phyloP scores from a whole-genome alignment of 2,329 filamentous ascomycete species.

The Aspergillus sp. region DNA sequence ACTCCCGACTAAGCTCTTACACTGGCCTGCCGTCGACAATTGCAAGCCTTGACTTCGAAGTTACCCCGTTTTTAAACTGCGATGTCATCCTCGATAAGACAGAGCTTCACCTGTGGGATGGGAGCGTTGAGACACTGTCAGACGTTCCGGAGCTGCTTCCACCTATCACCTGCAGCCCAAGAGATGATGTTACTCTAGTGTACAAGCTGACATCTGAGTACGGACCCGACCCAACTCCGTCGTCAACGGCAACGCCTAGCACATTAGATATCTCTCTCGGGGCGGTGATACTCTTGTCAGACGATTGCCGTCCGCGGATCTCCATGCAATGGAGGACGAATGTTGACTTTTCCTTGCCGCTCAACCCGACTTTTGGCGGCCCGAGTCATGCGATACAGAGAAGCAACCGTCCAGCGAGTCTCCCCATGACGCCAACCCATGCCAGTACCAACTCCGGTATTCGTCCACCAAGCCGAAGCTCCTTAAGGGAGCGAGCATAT shows the following conservation, averaged over 20 bases:
- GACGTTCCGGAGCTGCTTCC: conserved; percentile 24
- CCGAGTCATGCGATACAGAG: conserved; percentile 38
- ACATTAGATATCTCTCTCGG: conserved; percentile 40
- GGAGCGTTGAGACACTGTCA: conserved; percentile 37
- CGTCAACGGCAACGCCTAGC: conserved; percentile 30
- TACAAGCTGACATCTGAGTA: conserved; percentile 42
- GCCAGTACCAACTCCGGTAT: conserved; percentile 7
- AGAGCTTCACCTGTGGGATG: conserved; percentile 38
- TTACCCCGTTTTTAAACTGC: conserved; percentile 43
- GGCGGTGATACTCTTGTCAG: conserved; percentile 31
- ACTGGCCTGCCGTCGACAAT: conserved; percentile 39
- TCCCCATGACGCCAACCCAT: conserved; percentile 25
- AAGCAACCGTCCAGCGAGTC: conserved; percentile 35
- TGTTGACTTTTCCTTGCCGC: conserved; percentile 39
- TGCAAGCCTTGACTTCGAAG: conserved; percentile 47
- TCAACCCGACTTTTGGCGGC: conserved; percentile 39
- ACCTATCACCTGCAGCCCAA: conserved; percentile 38
- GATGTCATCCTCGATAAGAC: conserved; percentile 42
- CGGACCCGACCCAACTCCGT: conserved; percentile 25
- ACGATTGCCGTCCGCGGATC: conserved; percentile 36
- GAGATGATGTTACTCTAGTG: conserved; percentile 49
- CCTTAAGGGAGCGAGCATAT: conserved; percentile 29
- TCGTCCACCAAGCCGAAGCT: conserved; percentile 20
- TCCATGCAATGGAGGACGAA: conserved; percentile 41
- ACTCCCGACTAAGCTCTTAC: conserved; percentile 39